These are phyloP conservation scores for Auriscalpium orientale DNA, from an alignment of 768 basidiomycete species.

Conservation along the genomic window DNA sequence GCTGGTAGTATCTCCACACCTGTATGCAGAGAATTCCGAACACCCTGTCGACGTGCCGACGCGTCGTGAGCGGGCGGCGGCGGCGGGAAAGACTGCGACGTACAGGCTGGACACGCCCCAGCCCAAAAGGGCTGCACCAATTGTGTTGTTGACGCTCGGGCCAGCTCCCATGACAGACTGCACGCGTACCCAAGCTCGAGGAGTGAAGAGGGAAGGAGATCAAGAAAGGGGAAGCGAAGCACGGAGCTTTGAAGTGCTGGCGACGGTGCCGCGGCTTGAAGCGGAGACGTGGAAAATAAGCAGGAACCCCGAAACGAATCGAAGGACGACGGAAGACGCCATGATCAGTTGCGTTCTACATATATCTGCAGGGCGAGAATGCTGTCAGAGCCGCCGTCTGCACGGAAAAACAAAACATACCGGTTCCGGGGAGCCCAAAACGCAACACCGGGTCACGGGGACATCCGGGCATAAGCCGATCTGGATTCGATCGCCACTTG, in stretches of 20 bases:
- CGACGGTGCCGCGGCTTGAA: neutral
- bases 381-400: no score
- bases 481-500: no score
- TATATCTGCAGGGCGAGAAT: no score
- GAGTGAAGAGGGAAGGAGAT: neutral
- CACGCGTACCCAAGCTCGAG: neutral
- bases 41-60: neutral
- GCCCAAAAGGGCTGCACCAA: constrained; percentile 11
- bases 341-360: no score
- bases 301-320: no score
- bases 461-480: no score
- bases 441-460: no score
- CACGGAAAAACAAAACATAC: no score
- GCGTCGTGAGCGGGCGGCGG: neutral
- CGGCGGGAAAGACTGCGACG: neutral
- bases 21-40: constrained; percentile 15
- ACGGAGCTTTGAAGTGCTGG: no score
- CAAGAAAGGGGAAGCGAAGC: neutral
- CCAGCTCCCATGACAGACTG: neutral
- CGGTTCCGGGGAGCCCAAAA: no score
- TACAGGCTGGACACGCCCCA: constrained; percentile 13
- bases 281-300: no score
- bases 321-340: no score
- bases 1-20: constrained; percentile 9
- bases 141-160: constrained; percentile 8